Evolutionary conservation across 2,329 filamentous ascomycete genomes (phyloP).

Genomic region (Zymoseptoria pseudotritici): DNA sequence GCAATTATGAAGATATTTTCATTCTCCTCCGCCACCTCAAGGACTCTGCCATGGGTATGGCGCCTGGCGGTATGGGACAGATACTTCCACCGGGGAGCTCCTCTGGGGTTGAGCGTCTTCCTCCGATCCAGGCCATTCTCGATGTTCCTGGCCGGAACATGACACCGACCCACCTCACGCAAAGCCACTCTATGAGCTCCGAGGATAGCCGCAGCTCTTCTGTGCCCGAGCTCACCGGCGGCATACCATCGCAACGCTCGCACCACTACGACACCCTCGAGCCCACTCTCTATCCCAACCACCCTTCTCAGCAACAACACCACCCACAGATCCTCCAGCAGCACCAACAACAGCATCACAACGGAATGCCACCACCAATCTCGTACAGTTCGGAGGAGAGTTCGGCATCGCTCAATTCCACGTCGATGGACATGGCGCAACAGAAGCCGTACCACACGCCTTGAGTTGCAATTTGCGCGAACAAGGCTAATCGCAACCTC

Average conservation of each 20-base stretch:
- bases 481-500: constrained; percentile 1
- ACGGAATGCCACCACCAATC: constrained; percentile 1
- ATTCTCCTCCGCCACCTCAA: constrained; percentile 16
- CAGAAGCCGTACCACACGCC: constrained; percentile 13
- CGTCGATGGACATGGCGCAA: constrained; percentile 5
- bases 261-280: constrained; percentile 9
- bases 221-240: neutral
- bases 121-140: constrained; percentile 17
- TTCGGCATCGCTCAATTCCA: constrained; percentile 13
- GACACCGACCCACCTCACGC: constrained; percentile 8
- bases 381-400: constrained; percentile 17
- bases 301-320: neutral
- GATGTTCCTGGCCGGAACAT: constrained; percentile 9
- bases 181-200: constrained; percentile 17
- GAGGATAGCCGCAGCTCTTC: constrained; percentile 15
- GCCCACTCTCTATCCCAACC: constrained; percentile 4
- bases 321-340: neutral
- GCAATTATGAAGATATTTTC: constrained; percentile 18
- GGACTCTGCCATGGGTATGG: constrained; percentile 10
- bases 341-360: constrained; percentile 1
- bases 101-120: constrained; percentile 9
- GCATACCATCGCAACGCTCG: constrained; percentile 1
- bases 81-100: neutral
- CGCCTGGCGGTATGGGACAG: constrained; percentile 1
- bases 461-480: neutral